Evolutionary conservation across 768 basidiomycete species (phyloP), one percentile per base, ranked within the genome.

Genomic region (Suillus americanus): DNA sequence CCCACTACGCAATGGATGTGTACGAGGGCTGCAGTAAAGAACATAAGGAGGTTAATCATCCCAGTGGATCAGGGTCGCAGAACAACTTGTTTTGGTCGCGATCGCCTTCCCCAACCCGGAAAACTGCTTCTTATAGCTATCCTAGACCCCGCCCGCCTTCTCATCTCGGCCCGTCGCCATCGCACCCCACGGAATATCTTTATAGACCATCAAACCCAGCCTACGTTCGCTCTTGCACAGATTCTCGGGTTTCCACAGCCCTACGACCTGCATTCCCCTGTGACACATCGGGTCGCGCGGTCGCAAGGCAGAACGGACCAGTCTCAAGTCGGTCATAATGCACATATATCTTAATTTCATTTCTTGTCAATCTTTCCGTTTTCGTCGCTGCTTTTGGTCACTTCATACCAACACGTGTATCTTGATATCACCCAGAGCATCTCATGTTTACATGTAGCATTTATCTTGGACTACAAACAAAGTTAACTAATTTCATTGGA

Each of bases 191-290:
- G 13, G 74, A 73, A 10, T 73, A 62, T 20, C 70, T 75, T 3
- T 75, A 75, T 60, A 70, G 67, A 53, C 75, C 74, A 3, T 75
- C 75, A 20, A 72, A 75, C 18, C 62, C 74, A 1, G 74, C 75
- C 3, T 75, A 75, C 62, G 74, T 74, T 10, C 67, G 75, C 28
- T 75, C 74, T 10, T 75, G 74, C 13, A 75, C 74, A 8, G 74
- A 75, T 66, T 68, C 74, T 23, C 68, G 69, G 68, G 74, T 77
- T n/a, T 77, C 75, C 62, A 75, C 74, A 2, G 75, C 75, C 5
- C 63, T 77, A 56, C 73, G 74, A 6, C 74, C 74, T 33, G 74
- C 74, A 38, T 75, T 75, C 69, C 72, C 75, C 59, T 64, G 57
- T 59, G 57, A 59, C 57, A 41, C 57, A 1, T 59, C 57, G 18